phyloP scores from a whole-genome alignment of 441 rosid genomes.

The Populus trichocarpa region DNA sequence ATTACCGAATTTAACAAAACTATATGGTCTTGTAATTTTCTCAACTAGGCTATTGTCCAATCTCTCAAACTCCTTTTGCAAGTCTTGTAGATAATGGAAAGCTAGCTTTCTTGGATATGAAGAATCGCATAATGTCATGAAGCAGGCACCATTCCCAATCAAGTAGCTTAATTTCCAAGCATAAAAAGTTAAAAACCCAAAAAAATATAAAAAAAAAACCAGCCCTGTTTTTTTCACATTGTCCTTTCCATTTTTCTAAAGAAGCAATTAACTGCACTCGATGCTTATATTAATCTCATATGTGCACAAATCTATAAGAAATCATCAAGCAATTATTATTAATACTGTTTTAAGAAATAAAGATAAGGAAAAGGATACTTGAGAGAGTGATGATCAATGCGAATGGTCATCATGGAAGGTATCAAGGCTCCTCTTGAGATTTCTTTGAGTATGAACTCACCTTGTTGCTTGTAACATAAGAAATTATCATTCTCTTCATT shows the following conservation, averaged over 20 bases:
- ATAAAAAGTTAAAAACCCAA: background rate
- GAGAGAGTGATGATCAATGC: constrained; percentile 47
- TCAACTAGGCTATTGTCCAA: constrained; percentile 29
- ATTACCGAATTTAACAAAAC: constrained; percentile 51
- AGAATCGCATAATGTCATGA: constrained; percentile 48
- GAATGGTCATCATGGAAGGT: constrained; percentile 40
- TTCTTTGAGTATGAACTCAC: constrained; percentile 44
- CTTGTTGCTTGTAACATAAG: constrained; percentile 45
- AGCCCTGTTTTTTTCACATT: background rate
- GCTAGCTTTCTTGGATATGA: constrained; percentile 64
- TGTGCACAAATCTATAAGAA: background rate
- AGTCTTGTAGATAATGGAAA: constrained; percentile 53
- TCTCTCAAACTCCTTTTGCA: constrained; percentile 41
- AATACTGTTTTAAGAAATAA: too few species aligned
- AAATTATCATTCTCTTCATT: constrained; percentile 26
- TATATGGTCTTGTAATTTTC: constrained; percentile 43
- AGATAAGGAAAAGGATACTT: constrained; percentile 32
- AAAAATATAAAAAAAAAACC: background rate
- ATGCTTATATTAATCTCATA: background rate
- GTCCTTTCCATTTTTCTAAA: background rate
- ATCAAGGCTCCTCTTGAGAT: constrained; percentile 38
- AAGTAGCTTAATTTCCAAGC: constrained; percentile 35
- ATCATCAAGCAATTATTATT: background rate
- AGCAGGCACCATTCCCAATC: constrained; percentile 47
- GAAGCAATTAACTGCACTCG: background rate